phyloP scores from a whole-genome alignment of 2,329 filamentous ascomycete species.

The Penicillium sp. region DNA sequence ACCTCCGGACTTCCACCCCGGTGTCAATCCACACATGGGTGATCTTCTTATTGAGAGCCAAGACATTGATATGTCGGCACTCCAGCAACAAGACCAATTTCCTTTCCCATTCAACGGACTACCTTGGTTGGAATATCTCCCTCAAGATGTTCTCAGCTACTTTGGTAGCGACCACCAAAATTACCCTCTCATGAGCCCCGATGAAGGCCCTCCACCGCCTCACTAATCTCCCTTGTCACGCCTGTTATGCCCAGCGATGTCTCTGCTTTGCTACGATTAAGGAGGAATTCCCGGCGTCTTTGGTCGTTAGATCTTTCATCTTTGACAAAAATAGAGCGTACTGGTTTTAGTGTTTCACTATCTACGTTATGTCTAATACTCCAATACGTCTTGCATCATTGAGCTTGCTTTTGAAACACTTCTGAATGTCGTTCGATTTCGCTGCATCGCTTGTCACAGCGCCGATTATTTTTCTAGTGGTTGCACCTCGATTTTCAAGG shows the following conservation, averaged over 20 bases:
- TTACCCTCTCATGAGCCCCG: conserved; percentile 38
- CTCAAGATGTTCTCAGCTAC: conserved; percentile 66
- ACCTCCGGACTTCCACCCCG: conserved; percentile 25
- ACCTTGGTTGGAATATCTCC: conserved; percentile 76
- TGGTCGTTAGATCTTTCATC: conserved; percentile 14
- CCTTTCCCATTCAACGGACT: conserved; percentile 57
- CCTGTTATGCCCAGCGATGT: conserved; percentile 17
- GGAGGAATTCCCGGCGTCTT: conserved; percentile 16
- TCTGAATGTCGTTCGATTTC: neutral
- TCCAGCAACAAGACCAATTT: conserved; percentile 51
- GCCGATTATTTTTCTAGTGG: neutral
- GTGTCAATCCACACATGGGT: conserved; percentile 26
- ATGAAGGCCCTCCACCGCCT: conserved; percentile 30
- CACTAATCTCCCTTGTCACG: conserved; percentile 24
- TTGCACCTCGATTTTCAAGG: neutral
- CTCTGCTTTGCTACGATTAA: conserved; percentile 18
- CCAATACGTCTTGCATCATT: neutral
- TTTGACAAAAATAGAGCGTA: conserved; percentile 19
- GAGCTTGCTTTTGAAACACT: neutral
- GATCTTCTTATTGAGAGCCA: conserved; percentile 75
- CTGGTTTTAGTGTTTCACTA: conserved; percentile 1
- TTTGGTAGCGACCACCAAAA: conserved; percentile 48
- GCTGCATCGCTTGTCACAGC: neutral
- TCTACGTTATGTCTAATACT: neutral
- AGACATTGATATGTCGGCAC: conserved; percentile 73